Evolutionary conservation across 2,329 filamentous ascomycete species (phyloP).

Genomic region (Pseudophaeomoniella oleicola): DNA sequence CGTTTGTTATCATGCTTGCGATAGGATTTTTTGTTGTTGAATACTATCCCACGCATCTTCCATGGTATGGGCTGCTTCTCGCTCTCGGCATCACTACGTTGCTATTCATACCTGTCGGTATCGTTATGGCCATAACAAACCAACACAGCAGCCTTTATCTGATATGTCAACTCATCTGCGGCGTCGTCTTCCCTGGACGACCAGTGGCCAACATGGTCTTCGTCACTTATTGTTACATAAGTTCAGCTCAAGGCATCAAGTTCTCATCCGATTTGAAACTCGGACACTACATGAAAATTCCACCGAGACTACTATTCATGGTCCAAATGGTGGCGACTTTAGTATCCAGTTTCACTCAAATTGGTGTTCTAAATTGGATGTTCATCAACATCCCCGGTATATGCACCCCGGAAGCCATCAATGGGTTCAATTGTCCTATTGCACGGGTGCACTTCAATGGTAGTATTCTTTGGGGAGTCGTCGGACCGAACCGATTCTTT

Average conservation of each 20-base stretch:
- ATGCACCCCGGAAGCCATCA: constrained; percentile 66
- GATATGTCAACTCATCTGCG: constrained; percentile 74
- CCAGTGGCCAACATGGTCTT: constrained; percentile 91
- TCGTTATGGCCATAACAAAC: constrained; percentile 87
- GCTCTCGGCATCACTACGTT: constrained; percentile 63
- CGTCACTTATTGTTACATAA: constrained; percentile 82
- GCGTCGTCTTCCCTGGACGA: constrained; percentile 65
- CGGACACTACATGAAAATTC: constrained; percentile 46
- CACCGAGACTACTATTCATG: constrained; percentile 43
- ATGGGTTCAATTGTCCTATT: constrained; percentile 77
- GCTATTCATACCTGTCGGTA: constrained; percentile 81
- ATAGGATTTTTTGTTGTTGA: constrained; percentile 75
- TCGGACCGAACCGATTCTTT: constrained; percentile 72
- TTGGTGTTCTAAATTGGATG: constrained; percentile 82
- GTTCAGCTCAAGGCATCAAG: constrained; percentile 75
- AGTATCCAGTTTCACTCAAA: constrained; percentile 67
- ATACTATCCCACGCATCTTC: constrained; percentile 68
- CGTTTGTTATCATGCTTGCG: constrained; percentile 59
- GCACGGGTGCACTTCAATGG: constrained; percentile 84
- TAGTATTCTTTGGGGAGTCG: constrained; percentile 77
- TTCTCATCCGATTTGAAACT: constrained; percentile 79
- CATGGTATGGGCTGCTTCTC: constrained; percentile 73
- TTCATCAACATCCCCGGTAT: constrained; percentile 61
- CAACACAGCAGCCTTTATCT: constrained; percentile 78
- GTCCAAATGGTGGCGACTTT: constrained; percentile 46